A percentile compares a stretch with the other conserved stretches of the same genome.
Evolutionary conservation across 164 flowering plant genomes (phyloP).

Genomic region (Vitis labrusca): DNA sequence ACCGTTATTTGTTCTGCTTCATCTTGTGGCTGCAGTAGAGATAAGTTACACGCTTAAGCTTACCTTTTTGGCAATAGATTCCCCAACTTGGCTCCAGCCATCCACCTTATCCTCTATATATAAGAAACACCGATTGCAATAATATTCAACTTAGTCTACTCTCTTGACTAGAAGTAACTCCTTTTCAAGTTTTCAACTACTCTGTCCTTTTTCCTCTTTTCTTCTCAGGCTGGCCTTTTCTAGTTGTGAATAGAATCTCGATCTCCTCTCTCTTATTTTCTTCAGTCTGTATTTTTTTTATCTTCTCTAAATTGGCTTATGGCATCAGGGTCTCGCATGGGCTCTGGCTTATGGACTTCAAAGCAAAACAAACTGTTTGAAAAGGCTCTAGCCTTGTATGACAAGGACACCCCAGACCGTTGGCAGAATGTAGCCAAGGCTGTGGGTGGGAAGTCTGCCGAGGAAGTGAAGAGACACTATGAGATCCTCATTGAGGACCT

Average conservation of each 20-base stretch:
- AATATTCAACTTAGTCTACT: neutral
- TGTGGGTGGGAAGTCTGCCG: conserved; percentile 40
- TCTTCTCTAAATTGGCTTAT: conserved; percentile 1
- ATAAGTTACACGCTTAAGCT: conserved; percentile 10
- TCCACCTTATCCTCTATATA: conserved; percentile 5
- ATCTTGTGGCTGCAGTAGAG: conserved; percentile 28
- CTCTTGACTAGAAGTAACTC: neutral
- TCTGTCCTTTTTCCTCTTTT: neutral
- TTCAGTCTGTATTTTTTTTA: neutral
- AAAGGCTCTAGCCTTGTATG: conserved; percentile 40
- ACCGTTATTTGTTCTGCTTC: conserved; percentile 15
- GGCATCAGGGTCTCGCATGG: conserved; percentile 31
- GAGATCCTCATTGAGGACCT: conserved; percentile 39
- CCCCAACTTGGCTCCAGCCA: conserved; percentile 15
- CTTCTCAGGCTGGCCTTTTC: neutral
- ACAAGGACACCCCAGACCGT: conserved; percentile 46
- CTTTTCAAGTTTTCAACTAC: neutral
- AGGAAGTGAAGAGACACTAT: conserved; percentile 45
- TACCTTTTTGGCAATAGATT: conserved; percentile 17
- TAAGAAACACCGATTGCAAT: conserved; percentile 2
- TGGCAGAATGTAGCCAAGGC: conserved; percentile 46
- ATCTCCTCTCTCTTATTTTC: no score
- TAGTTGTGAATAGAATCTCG: no score
- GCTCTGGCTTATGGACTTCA: conserved; percentile 34
- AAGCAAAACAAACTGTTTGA: conserved; percentile 45